Base-by-base conservation (phyloP, 495 filamentous ascomycete genomes). In the Penicillium crystallinum region DNA sequence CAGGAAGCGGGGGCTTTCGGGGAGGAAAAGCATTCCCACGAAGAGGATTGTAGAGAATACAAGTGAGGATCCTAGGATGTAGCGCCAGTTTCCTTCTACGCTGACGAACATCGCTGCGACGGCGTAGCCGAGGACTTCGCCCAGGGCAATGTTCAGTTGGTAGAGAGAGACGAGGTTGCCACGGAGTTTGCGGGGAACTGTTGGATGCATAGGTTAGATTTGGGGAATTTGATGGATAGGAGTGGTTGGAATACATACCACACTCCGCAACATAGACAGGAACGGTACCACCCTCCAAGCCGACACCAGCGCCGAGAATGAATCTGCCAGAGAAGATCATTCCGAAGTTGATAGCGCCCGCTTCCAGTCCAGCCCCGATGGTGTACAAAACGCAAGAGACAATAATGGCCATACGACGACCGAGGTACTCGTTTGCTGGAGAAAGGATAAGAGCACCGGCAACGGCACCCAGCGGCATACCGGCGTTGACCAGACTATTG, bases 11-110 rank as follows among this genome's bases (percentile, higher is more conserved):
- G 80, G 80, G 10, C 67, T 73, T 53, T 82, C 80, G 17, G 80
- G 80, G 51, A 81, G 73, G 65, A 81, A 81, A n/a, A 81, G 53
- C 76, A 82, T 81, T 44, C 79, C 80, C 10, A 74, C 65, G 8
- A 78, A 55, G 64, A 82, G 77, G 59, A 84, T 80, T 27, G 80
- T 83, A 2, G 79, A 82, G 63, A 84, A 84, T 47, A 84, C 58
- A n/a, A 84, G 67, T 0, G 81, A 83, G 2, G 78, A 81, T 6
- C 82, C 82, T n/a, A 84, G 75, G 49, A 84, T 84, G 54, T 79
- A 85, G 23, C 81, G 73, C 82, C 82, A 85, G 69, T 79, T 81
- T 46, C 81, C 81, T 7, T 56, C 46, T 46, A 85, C 79, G 34
- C 70, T 67, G 52, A 83, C 65, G 57, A 84, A 84, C 27, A 85